Evolutionary conservation across 768 basidiomycete genomes (phyloP), one percentile per base, ranked within the genome.

Genomic region (Ramaria rubella): DNA sequence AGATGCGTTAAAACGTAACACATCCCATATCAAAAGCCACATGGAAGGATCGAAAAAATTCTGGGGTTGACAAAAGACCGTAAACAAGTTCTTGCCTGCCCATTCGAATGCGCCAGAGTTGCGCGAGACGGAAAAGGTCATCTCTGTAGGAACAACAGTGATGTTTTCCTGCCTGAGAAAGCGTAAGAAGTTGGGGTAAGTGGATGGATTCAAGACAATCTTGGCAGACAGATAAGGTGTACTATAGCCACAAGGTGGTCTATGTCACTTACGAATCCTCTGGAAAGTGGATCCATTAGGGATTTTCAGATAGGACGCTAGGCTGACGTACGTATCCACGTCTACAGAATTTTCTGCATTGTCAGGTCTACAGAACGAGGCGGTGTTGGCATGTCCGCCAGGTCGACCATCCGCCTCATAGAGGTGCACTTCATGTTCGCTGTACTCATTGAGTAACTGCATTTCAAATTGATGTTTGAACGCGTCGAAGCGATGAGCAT

Each of bases 341-440:
- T 79, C 73, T 1, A 83, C 73, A 4, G 67, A 48, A 14, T 70
- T 59, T 57, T 72, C 68, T 9, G 70, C 73, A 23, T 43, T 55
- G 42, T 59, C 36, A 4, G 51, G 70, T 4, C 73, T 71, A 17
- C 64, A 65, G 66, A 81, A 87, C 40, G 65, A 66, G 8, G 88
- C 81, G 0, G 89, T 90, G 64, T 91, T 83, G 6, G 87, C 86
- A 64, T 90, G 88, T 6, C 87, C 88, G 12, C 88, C 87, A 0
- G 82, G 79, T 44, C 85, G 77, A 46, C 68, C 67, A 49, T 83
- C 85, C 3, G 83, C 75, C 65, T 92, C 86, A 63, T 80, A 90
- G 5, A 90, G 70, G 60, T 90, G 84, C 11, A 88, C 87, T 66
- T 85, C 81, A 63, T 88, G 84, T 51, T 83, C 79, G 49, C 83